Base-by-base conservation (phyloP, 2,329 filamentous ascomycete genomes). In the Stachybotrys chlorohalonatus region DNA sequence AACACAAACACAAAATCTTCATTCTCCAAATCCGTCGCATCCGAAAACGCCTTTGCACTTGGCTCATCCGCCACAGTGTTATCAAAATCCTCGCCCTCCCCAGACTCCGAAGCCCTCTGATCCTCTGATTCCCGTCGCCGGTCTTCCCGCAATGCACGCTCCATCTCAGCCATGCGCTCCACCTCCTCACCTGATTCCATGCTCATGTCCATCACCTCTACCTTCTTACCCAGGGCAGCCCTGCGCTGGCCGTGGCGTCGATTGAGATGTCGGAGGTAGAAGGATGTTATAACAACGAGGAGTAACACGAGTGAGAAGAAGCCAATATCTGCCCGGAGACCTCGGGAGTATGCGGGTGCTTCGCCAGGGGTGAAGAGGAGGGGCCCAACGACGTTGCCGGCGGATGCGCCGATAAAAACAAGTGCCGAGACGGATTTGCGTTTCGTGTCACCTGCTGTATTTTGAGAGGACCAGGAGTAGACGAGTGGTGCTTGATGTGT, bases 361-460 rank as follows among this genome's bases (percentile, higher is more conserved):
- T 65, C 72, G 54, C 75, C 75, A 0, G 81, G 79, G 5, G 79
- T 84, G 65, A 85, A 88, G 0, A 87, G 71, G 50, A 83, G 77
- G 0, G 85, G 85, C 0, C 84, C 85, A 24, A 87, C 71, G 42
- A 87, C 81, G 59, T 89, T 88, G 6, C 85, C 85, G 1, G 78
- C 79, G 52, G 80, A 85, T 56, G 84, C 80, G 5, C 84, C 83
- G 50, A 88, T 76, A 61, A 88, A 85, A 1, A 88, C 72, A 7
- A 86, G 73, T 11, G 78, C 83, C 0, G 83, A 86, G 0, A 80
- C 85, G 9, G 80, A 78, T 62, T 87, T 87, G 58, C 82, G 81
- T 68, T 89, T 89, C 0, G 85, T 88, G 62, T 88, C 84, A 1
- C 85, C 85, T 0, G 80, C 85, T 0, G 85, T 85, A 58, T 86